phyloP scores from a whole-genome alignment of 257 asterid species.

The Gentiana straminea region DNA sequence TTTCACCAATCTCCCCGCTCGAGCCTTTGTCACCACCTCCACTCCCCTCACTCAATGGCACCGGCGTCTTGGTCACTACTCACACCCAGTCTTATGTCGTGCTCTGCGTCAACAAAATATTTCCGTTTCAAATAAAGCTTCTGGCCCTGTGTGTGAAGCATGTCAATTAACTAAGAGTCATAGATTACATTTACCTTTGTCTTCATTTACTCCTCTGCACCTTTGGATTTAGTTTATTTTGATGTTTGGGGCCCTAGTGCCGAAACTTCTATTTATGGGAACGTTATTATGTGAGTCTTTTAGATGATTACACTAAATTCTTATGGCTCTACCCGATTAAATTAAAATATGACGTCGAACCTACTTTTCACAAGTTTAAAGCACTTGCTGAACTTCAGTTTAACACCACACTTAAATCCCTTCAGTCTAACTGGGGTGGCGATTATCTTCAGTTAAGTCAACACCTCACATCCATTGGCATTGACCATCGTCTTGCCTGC shows the following conservation, averaged over 20 bases:
- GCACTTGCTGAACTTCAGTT: not conserved
- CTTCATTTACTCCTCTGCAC: not conserved
- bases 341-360: not conserved
- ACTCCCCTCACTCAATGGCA: not conserved
- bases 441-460: not conserved
- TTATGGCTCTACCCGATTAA: not conserved
- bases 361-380: not conserved
- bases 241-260: not conserved
- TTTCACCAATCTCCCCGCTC: not conserved
- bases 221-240: not conserved
- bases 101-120: no score
- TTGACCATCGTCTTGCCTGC: not conserved
- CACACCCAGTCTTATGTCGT: not conserved
- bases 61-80: not conserved
- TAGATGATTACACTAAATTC: not conserved
- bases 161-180: not conserved
- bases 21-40: no score
- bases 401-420: no score
- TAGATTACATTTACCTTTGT: not conserved
- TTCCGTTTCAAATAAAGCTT: not conserved
- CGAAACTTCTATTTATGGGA: not conserved
- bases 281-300: not conserved
- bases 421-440: constrained; percentile 1
- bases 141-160: not conserved
- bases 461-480: not conserved